Evolutionary conservation across 306 rosid species (phyloP), one percentile per base, ranked within the genome.

Genomic region (Trifolium repens): DNA sequence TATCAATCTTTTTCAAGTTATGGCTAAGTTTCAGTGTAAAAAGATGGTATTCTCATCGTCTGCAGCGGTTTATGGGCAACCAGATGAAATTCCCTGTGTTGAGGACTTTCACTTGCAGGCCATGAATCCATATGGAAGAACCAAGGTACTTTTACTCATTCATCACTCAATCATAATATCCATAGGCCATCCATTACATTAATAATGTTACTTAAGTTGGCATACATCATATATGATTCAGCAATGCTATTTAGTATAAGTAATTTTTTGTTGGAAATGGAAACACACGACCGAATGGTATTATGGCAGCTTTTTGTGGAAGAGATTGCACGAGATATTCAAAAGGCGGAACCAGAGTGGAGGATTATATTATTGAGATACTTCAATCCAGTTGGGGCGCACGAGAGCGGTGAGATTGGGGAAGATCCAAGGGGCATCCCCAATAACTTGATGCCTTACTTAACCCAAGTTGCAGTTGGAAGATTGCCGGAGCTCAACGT

Each of bases 381-480:
- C 52, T 46, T 46, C 16, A 46, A 46, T 46, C 52, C 52, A 5
- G 52, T 46, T 12, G 52, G 52, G 52, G 52, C 52, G 15, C 52
- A 46, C 6, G 52, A 46, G 52, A 46, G 52, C 7, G 52, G 52
- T 13, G 52, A 46, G 52, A 46, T 46, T 46, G 52, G 52, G 7
- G 52, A 46, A 46, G 52, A 46, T 46, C 52, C 52, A 46, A 46
- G 52, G 52, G 52, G 52, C 52, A 46, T 46, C n/a, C 52, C 52
- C 16, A 46, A 46, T 46, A 46, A 46, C 13, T 15, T 46, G 52
- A 46, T 46, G 52, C 52, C 52, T 46, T 46, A 46, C 52, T 46
- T 46, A 13, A 46, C 52, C 16, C 57, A 50, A 50, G 57, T 50
- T 0, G 57, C 57, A 5, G 57, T 50, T n/a, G 57, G 57, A n/a